These are phyloP conservation scores for Alternaria alternata DNA, from an alignment of 2,329 filamentous ascomycete genomes.

Conservation along the genomic window DNA sequence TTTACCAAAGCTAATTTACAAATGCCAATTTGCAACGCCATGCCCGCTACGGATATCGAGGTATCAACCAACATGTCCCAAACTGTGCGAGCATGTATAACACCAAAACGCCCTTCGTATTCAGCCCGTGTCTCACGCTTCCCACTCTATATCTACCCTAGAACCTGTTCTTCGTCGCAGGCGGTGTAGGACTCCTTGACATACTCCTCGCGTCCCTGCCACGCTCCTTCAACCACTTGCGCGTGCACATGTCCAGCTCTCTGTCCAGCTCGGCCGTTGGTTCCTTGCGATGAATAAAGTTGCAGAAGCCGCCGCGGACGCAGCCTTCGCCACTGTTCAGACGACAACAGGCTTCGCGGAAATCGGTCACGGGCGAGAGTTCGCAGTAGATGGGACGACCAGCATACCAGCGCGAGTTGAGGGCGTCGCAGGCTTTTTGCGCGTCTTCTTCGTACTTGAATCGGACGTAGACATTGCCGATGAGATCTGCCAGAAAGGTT, in stretches of 20 bases:
- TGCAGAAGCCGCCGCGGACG: slow-evolving; percentile 96
- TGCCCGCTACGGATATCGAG: slow-evolving; percentile 16
- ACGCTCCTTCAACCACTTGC: slow-evolving; percentile 92
- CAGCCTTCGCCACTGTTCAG: slow-evolving; percentile 95
- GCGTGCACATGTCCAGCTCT: slow-evolving; percentile 86
- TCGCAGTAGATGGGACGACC: slow-evolving; percentile 98
- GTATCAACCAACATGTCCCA: slow-evolving; percentile 14
- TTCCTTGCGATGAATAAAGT: slow-evolving; percentile 99
- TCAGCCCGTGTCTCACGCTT: neutral
- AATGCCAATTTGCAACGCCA: slow-evolving; percentile 8
- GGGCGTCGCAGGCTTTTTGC: slow-evolving; percentile 89
- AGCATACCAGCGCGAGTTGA: slow-evolving; percentile 97
- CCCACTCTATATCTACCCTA: neutral
- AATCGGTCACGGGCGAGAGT: slow-evolving; percentile 94
- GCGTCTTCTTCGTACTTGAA: slow-evolving; percentile 99
- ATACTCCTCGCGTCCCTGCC: slow-evolving; percentile 85
- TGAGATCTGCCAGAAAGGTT: slow-evolving; percentile 70
- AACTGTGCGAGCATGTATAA: slow-evolving; percentile 5
- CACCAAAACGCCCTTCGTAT: slow-evolving; percentile 8
- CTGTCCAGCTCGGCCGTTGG: slow-evolving; percentile 86
- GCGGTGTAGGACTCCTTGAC: slow-evolving; percentile 83
- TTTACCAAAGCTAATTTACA: neutral
- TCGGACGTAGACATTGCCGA: slow-evolving; percentile 98
- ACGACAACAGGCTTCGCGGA: slow-evolving; percentile 95
- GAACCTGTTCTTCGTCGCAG: slow-evolving; percentile 60